These are phyloP conservation scores for Aspergillus puulaauensis DNA, from an alignment of 2,329 filamentous ascomycete genomes.

Conservation along the genomic window DNA sequence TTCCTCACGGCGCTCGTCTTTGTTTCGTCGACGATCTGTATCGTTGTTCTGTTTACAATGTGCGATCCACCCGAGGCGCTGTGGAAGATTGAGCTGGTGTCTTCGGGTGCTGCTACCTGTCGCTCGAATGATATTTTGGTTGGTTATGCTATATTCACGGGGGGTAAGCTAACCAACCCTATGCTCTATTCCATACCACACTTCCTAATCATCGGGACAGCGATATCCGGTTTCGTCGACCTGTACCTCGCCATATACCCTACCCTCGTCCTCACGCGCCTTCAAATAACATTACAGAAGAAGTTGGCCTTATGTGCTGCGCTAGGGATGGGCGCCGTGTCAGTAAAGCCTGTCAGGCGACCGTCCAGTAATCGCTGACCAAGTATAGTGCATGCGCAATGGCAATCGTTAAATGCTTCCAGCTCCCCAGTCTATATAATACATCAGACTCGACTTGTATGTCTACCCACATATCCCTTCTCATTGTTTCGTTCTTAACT, in stretches of 20 bases:
- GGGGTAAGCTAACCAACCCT: constrained; percentile 26
- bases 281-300: constrained; percentile 33
- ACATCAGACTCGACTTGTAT: constrained; percentile 30
- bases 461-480: neutral
- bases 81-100: constrained; percentile 34
- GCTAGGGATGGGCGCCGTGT: constrained; percentile 32
- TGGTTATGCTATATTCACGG: constrained; percentile 42
- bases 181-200: no score
- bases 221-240: constrained; percentile 32
- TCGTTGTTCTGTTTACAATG: constrained; percentile 45
- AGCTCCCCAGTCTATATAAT: constrained; percentile 27
- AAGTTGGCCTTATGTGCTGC: constrained; percentile 28
- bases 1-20: constrained; percentile 31
- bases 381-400: constrained; percentile 30
- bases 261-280: constrained; percentile 27
- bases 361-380: neutral
- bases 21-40: constrained; percentile 33
- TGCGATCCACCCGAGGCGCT: constrained; percentile 42
- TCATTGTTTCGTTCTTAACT: neutral
- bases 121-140: constrained; percentile 39
- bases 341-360: constrained; percentile 2
- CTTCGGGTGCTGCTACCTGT: constrained; percentile 32
- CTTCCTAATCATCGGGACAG: constrained; percentile 9
- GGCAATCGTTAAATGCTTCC: constrained; percentile 35
- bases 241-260: constrained; percentile 36